Evolutionary conservation across 2,329 filamentous ascomycete genomes (phyloP).

Genomic region (Triangularia verruculosa): DNA sequence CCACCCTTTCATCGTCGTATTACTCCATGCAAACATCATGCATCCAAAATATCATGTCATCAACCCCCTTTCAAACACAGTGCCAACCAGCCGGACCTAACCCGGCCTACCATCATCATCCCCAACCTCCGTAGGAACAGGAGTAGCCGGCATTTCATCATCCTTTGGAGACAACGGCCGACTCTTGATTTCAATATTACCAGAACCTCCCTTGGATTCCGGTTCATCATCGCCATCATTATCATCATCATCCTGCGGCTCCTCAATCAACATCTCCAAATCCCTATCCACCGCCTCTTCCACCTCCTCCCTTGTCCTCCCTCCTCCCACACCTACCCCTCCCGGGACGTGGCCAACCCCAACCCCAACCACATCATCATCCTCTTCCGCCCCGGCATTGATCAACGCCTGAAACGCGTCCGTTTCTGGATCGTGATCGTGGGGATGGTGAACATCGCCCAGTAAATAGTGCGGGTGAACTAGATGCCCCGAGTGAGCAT

Average conservation of each 20-base stretch:
- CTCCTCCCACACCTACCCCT: neutral
- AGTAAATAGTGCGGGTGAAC: constrained; percentile 25
- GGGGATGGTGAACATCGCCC: constrained; percentile 24
- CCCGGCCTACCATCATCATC: neutral
- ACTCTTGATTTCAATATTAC: neutral
- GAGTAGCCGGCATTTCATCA: neutral
- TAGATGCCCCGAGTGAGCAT: constrained; percentile 30
- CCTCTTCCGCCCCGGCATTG: constrained; percentile 44
- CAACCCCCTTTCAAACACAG: neutral
- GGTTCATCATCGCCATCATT: constrained; percentile 41
- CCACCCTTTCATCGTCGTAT: too few species aligned
- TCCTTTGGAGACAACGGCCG: neutral
- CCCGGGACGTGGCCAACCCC: constrained; percentile 2
- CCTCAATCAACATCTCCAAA: constrained; percentile 51
- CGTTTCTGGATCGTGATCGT: constrained; percentile 38
- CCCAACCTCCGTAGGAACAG: neutral
- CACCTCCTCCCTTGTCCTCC: constrained; percentile 6
- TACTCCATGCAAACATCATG: too few species aligned
- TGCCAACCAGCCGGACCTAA: neutral
- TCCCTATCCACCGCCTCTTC: constrained; percentile 44
- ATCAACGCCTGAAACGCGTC: constrained; percentile 54
- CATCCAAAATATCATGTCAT: neutral
- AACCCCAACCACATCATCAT: constrained; percentile 32
- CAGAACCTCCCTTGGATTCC: neutral
- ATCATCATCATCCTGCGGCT: constrained; percentile 43